Evolutionary conservation across 257 asterid genomes (phyloP), one percentile per base, ranked within the genome.

Genomic region (Apocynum venetum): DNA sequence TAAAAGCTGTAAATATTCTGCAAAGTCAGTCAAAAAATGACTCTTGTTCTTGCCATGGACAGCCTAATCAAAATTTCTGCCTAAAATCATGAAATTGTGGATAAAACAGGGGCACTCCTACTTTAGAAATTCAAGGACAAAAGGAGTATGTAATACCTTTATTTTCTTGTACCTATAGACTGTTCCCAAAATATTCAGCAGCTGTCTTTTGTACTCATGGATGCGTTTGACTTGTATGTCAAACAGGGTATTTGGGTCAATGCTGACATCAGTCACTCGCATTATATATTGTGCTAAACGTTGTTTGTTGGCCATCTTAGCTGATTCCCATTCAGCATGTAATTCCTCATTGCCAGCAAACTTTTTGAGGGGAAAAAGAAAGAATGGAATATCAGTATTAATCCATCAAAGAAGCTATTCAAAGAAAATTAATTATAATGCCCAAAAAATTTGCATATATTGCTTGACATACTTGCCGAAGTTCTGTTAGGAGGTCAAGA

Each of bases 221-320:
- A 96, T 96, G 77, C 98, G 98, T 79, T 96, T 96, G 83, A 96
- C 93, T 93, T 96, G 99, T 82, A 93, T 96, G 84, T 96, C 99
- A 83, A 96, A 96, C 76, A 96, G 93, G 68, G 96, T 85, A 63
- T 90, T 90, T 15, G 97, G 97, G 83, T 91, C 93, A 79, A 96
- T 88, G 85, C 83, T 91, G 80, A 83, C 91, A 60, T 98, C 97
- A 78, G 98, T 93, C 80, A 87, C 95, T 80, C 80, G 89, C 80
- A 83, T 87, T 71, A 96, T 78, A 76, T 93, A 96, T 53, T 86
- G 89, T 47, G 98, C 97, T 89, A 96, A 84, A 55, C 97, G 93
- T 85, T 81, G 70, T 85, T 96, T 96, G 96, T 94, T 93, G 77
- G 93, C 97, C 83, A 93, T 81, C 88, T 96, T 96, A 80, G 99